Conservation (phyloP, 2,329 filamentous ascomycete species). For the Aspergillus costaricaensis region DNA sequence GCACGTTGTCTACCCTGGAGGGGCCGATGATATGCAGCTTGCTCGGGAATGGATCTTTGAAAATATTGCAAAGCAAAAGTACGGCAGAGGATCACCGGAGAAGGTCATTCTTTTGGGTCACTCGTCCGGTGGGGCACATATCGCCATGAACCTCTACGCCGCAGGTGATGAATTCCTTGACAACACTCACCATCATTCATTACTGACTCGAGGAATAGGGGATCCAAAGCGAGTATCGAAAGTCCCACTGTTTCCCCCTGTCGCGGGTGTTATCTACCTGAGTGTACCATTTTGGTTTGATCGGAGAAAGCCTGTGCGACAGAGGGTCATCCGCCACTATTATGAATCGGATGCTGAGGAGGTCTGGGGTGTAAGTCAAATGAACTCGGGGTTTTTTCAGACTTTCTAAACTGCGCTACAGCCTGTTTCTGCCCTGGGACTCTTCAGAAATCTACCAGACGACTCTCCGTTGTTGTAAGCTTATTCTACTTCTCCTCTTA, state of each 20-base stretch:
- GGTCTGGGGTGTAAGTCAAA: conserved; percentile 7
- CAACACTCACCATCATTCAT: too few species aligned
- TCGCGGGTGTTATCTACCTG: conserved; percentile 10
- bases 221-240: background rate
- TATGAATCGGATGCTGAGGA: conserved; percentile 9
- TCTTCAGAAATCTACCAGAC: background rate
- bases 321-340: conserved; percentile 1
- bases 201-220: background rate
- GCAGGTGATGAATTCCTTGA: background rate
- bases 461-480: conserved; percentile 5
- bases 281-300: conserved; percentile 12
- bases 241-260: background rate
- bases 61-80: background rate
- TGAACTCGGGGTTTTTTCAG: too few species aligned
- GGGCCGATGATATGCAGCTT: conserved; percentile 9
- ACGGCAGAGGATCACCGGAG: background rate
- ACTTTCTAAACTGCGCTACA: background rate
- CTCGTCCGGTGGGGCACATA: conserved; percentile 7
- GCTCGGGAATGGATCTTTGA: conserved; percentile 13
- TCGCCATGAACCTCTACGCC: conserved; percentile 4
- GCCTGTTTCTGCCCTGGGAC: background rate
- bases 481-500: background rate
- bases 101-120: conserved; percentile 2
- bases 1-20: conserved; percentile 10
- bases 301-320: conserved; percentile 2